Base-by-base conservation (phyloP, 345 rosid genomes). In the Erucastrum elatum region DNA sequence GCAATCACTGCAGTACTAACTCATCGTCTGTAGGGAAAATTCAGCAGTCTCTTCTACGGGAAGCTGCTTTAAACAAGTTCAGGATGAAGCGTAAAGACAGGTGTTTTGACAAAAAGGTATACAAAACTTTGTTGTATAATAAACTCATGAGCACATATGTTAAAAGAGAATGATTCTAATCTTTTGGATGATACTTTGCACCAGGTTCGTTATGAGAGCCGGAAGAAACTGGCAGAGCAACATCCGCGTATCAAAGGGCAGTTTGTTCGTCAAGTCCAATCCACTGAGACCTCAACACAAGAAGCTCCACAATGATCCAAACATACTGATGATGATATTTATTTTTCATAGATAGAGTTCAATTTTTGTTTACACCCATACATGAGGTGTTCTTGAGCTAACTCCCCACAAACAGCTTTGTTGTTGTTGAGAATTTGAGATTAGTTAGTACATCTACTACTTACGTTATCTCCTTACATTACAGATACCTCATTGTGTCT, bases 51-150 rank as follows among this genome's bases (percentile, higher is more conserved):
- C 79, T 76, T 17, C 91, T 85, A 83, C 88, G 99, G 64, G 96
- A 93, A 87, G 98, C 93, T 1, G 99, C 98, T 74, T 83, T 95
- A 13, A 89, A 25, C 41, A 93, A 93, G 84, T 95, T 95, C 81
- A 88, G 99, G 37, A 37, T 90, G 88, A 95, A 95, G 88, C 94
- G 97, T 8, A 95, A 95, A 74, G 99, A 93, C 66, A 87, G 98
- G 72, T 93, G 99, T 85, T 95, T 76, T 64, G 97, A 90, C 69
- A 95, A 93, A 85, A 95, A 90, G 98, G 98, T 93, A 87, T 31
- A 17, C 5, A 49, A 44, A 44, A 41, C 39, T 64, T 66, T 75
- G 29, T 56, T n/a, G n/a, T n/a, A 29, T 17, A n/a, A n/a, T n/a
- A n/a, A n/a, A n/a, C n/a, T n/a, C n/a, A n/a, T n/a, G n/a, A n/a